phyloP scores from a whole-genome alignment of 2,329 filamentous ascomycete genomes.

The Talaromyces funiculosus region DNA sequence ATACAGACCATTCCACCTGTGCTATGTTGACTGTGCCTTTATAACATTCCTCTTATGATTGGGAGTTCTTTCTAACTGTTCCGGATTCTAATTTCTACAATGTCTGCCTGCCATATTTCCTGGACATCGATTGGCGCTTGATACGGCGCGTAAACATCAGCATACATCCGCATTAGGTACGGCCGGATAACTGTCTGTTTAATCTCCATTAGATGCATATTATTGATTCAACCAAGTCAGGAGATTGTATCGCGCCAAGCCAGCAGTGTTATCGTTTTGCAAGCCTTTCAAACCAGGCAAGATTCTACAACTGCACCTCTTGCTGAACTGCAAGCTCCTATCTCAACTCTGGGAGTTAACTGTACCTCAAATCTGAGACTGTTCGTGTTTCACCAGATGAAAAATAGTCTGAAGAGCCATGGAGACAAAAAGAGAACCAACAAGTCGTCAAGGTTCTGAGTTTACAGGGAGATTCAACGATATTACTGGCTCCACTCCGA shows the following conservation, averaged over 20 bases:
- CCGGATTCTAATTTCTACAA: not conserved
- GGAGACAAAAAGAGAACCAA: slow-evolving; percentile 19
- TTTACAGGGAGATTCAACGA: slow-evolving; percentile 25
- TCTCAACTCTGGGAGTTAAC: not conserved
- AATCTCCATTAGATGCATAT: not conserved
- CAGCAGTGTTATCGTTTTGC: not conserved
- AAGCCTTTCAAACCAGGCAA: not conserved
- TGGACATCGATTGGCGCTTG: slow-evolving; percentile 1
- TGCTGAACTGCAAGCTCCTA: not conserved
- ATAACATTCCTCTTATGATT: not conserved
- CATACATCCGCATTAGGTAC: not conserved
- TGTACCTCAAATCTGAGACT: not conserved
- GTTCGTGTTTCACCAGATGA: not conserved
- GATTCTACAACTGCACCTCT: not conserved
- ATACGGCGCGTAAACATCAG: not conserved
- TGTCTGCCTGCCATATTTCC: not conserved
- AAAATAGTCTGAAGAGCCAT: slow-evolving; percentile 13
- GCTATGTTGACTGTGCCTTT: slow-evolving; percentile 10
- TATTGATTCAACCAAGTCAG: not conserved
- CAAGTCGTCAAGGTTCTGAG: slow-evolving; percentile 17
- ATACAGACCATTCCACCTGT: slow-evolving; percentile 11
- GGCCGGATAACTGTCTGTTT: not conserved
- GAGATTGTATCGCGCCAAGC: not conserved
- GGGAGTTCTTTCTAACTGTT: not conserved
- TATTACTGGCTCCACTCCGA: slow-evolving; percentile 24